Conservation (phyloP, 345 rosid genomes). For the Salix viminalis region DNA sequence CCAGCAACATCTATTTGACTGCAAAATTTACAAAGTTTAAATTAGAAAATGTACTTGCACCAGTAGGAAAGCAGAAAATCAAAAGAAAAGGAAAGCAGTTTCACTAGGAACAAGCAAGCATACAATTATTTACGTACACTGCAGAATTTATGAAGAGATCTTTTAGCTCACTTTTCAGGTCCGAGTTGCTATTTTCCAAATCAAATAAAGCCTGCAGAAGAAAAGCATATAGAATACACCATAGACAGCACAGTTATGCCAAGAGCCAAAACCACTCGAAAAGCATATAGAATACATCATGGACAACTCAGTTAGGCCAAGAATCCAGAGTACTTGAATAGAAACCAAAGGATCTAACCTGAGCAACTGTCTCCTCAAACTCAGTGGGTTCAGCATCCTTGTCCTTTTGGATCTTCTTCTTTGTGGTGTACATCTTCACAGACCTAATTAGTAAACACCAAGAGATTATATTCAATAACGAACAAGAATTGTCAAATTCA, state of each 20-base stretch:
- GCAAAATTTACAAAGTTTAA: conserved; percentile 10
- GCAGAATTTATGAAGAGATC: conserved; percentile 77
- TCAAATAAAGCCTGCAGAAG: conserved; percentile 64
- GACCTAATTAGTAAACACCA: conserved; percentile 20
- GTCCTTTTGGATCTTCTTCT: conserved; percentile 81
- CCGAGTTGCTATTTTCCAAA: conserved; percentile 69
- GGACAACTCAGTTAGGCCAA: neutral
- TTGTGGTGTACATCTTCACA: conserved; percentile 69
- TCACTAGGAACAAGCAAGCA: no score
- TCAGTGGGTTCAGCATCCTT: conserved; percentile 80
- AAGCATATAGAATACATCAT: neutral
- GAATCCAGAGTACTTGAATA: neutral
- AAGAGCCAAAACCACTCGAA: neutral
- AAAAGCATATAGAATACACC: neutral
- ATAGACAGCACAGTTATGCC: neutral
- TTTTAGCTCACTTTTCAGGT: conserved; percentile 71
- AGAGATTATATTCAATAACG: neutral
- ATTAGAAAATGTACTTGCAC: neutral
- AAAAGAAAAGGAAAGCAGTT: neutral
- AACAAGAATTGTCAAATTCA: neutral
- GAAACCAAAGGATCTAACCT: conserved; percentile 31
- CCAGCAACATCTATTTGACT: conserved; percentile 76
- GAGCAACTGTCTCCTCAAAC: conserved; percentile 80
- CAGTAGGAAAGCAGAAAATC: neutral
- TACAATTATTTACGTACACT: neutral